These are phyloP conservation scores for Pyrenochaeta sp. DNA, from an alignment of 2,329 filamentous ascomycete species.

Conservation along the genomic window DNA sequence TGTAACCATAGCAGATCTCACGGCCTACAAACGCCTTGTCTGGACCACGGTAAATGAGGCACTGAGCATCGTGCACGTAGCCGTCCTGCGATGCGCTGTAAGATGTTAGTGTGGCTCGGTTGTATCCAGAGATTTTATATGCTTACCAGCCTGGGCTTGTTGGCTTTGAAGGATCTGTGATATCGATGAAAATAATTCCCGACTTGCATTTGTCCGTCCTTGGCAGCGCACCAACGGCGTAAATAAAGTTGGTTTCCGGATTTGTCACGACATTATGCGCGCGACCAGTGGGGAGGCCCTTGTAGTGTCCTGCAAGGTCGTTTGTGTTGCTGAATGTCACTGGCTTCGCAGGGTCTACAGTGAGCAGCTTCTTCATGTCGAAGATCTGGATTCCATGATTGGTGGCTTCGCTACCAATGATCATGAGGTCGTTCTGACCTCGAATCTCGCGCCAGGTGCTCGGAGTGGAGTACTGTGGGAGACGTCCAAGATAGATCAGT, in stretches of 20 bases:
- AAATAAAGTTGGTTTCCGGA: slow-evolving; percentile 48
- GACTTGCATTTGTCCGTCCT: slow-evolving; percentile 55
- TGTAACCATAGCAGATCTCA: slow-evolving; percentile 67
- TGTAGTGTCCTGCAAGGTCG: slow-evolving; percentile 46
- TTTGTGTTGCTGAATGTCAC: slow-evolving; percentile 44
- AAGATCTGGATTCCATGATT: slow-evolving; percentile 70
- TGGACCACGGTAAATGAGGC: slow-evolving; percentile 64
- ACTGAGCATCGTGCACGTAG: slow-evolving; percentile 70
- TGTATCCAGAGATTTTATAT: not conserved
- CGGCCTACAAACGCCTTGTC: slow-evolving; percentile 57
- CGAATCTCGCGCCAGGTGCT: slow-evolving; percentile 64
- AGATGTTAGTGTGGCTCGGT: not conserved
- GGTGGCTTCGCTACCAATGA: slow-evolving; percentile 52
- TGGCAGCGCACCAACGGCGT: slow-evolving; percentile 47
- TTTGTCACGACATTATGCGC: slow-evolving; percentile 52
- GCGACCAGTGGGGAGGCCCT: slow-evolving; percentile 45
- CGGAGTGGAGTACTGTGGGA: slow-evolving; percentile 57
- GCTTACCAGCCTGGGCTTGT: slow-evolving; percentile 58
- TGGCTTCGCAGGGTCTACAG: slow-evolving; percentile 43
- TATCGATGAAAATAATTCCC: slow-evolving; percentile 68
- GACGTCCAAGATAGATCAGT: slow-evolving; percentile 62
- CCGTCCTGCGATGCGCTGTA: slow-evolving; percentile 60
- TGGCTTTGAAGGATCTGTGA: slow-evolving; percentile 63
- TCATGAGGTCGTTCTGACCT: slow-evolving; percentile 54
- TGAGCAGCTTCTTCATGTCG: slow-evolving; percentile 62